A percentile compares a stretch with the other conserved stretches of the same genome.
These are phyloP conservation scores for Lactifluus piperatus DNA, from an alignment of 768 basidiomycete genomes.

Conservation along the genomic window DNA sequence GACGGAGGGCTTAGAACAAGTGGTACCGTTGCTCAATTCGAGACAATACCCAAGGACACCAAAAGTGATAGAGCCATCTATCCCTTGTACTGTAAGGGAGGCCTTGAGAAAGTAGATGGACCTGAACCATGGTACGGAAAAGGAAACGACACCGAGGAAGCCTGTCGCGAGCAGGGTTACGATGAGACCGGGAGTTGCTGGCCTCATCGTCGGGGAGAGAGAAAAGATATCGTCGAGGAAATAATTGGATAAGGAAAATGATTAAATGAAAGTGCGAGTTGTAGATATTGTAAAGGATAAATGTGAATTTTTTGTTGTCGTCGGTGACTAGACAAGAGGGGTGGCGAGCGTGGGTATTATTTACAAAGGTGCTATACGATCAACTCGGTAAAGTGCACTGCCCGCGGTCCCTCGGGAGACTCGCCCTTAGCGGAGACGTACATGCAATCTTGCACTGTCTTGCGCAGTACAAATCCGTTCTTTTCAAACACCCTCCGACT, in stretches of 20 bases:
- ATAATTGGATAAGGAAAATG: neutral
- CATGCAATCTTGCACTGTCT: conserved; percentile 33
- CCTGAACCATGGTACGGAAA: conserved; percentile 86
- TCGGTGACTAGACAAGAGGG: no score
- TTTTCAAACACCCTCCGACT: conserved; percentile 62
- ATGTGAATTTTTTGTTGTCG: no score
- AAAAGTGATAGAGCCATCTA: conserved; percentile 63
- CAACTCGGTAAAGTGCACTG: conserved; percentile 23
- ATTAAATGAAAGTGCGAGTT: no score
- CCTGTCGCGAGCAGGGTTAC: conserved; percentile 71
- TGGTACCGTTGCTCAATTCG: conserved; percentile 43
- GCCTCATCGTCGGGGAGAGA: conserved; percentile 59
- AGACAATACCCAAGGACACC: conserved; percentile 89
- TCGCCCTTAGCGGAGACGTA: conserved; percentile 31
- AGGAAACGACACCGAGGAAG: conserved; percentile 78
- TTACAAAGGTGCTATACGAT: neutral
- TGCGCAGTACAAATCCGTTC: conserved; percentile 43
- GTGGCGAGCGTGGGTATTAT: neutral
- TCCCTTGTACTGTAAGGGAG: conserved; percentile 37
- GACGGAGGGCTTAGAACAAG: conserved; percentile 71
- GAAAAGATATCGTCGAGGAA: neutral
- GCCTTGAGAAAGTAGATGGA: conserved; percentile 86
- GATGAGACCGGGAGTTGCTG: conserved; percentile 86
- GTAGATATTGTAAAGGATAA: no score
- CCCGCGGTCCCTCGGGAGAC: conserved; percentile 16